Conservation (phyloP, 176 grass and related monocot species). For the Puya raimondii region DNA sequence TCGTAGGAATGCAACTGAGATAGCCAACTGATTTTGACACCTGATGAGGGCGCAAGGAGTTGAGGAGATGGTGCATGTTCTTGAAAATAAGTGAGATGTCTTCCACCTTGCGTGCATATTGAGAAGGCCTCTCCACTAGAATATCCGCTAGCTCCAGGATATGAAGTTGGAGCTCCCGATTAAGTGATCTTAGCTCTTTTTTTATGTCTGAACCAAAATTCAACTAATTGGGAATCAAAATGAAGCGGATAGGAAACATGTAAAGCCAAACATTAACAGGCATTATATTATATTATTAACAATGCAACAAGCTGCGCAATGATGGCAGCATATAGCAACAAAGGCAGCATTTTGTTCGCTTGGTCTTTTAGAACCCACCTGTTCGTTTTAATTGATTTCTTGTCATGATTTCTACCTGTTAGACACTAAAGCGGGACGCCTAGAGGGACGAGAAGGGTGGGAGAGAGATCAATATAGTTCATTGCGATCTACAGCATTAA, state of each 20-base stretch:
- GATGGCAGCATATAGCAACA: no score
- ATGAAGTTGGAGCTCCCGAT: slow-evolving; percentile 93
- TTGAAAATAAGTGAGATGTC: slow-evolving; percentile 89
- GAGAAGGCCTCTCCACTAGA: slow-evolving; percentile 81
- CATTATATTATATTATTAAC: no score
- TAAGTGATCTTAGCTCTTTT: slow-evolving; percentile 74
- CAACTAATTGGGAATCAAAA: slow-evolving; percentile 5
- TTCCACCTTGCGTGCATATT: slow-evolving; percentile 85
- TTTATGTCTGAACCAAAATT: slow-evolving; percentile 63
- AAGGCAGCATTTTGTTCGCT: no score
- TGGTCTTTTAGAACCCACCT: no score
- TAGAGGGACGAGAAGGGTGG: no score
- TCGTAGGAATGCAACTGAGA: neutral
- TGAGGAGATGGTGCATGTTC: slow-evolving; percentile 82
- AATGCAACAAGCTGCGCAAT: no score
- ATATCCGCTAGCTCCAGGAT: slow-evolving; percentile 90
- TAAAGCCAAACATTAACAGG: neutral
- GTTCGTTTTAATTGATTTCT: no score
- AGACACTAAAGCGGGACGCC: no score
- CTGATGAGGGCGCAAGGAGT: slow-evolving; percentile 82
- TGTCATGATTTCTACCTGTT: no score
- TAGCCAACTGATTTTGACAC: slow-evolving; percentile 20
- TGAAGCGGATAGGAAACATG: neutral
- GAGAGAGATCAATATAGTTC: no score
- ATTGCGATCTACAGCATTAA: no score